A percentile compares a stretch with the other conserved stretches of the same genome.
These are phyloP conservation scores for Pythium coloratum DNA, from an alignment of 352 stramenopile species.

Conservation along the genomic window DNA sequence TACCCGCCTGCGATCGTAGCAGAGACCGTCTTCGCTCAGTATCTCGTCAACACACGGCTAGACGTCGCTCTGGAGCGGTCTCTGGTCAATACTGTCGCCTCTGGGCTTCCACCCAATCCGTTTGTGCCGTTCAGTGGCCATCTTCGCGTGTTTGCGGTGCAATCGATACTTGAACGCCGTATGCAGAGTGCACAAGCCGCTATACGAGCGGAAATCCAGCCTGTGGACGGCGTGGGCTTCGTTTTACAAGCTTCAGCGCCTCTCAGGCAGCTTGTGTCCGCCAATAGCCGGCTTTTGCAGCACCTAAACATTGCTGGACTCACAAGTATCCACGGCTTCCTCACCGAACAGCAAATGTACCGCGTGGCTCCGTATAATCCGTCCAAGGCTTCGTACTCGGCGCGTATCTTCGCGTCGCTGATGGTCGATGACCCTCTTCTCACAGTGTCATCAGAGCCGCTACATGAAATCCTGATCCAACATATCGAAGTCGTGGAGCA, in stretches of 20 bases:
- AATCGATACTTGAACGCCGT: conserved; percentile 1
- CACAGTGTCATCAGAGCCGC: neutral
- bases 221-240: neutral
- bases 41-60: conserved; percentile 41
- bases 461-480: conserved; percentile 10
- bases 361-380: conserved; percentile 31
- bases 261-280: neutral
- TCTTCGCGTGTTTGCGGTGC: conserved; percentile 40
- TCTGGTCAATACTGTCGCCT: conserved; percentile 45
- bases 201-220: neutral
- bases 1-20: conserved; percentile 43
- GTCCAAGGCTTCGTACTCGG: conserved; percentile 45
- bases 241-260: neutral
- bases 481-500: conserved; percentile 40
- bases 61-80: conserved; percentile 54
- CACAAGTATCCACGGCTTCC: conserved; percentile 22
- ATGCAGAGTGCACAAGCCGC: neutral
- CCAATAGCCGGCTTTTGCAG: conserved; percentile 23
- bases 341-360: conserved; percentile 27
- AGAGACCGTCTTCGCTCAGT: conserved; percentile 49
- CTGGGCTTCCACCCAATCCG: conserved; percentile 46
- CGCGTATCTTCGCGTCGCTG: conserved; percentile 31
- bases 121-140: conserved; percentile 42
- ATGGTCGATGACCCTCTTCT: conserved; percentile 30
- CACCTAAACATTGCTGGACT: conserved; percentile 19